These are phyloP conservation scores for Arthrobotrys iridis DNA, from an alignment of 2,329 filamentous ascomycete genomes.

Conservation along the genomic window DNA sequence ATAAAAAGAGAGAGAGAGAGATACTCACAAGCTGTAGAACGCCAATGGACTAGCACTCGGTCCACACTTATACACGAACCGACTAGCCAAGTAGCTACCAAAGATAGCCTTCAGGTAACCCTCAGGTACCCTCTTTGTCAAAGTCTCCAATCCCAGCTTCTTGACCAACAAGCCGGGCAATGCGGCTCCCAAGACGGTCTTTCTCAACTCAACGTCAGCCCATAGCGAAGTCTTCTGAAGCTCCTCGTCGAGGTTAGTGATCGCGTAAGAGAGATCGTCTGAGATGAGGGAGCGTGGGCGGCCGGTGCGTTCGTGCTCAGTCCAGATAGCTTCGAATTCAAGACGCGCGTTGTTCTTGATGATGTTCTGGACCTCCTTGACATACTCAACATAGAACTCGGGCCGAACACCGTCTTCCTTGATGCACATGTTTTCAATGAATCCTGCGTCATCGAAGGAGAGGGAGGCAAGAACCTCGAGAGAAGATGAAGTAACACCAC, in stretches of 20 bases:
- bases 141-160: conserved; percentile 89
- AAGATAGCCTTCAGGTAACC: conserved; percentile 95
- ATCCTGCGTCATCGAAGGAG: conserved; percentile 89
- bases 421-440: conserved; percentile 94
- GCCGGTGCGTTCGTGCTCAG: conserved; percentile 85
- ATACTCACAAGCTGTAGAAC: conserved; percentile 94
- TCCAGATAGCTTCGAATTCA: conserved; percentile 98
- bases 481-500: conserved; percentile 95
- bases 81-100: conserved; percentile 90
- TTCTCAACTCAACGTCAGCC: conserved; percentile 80
- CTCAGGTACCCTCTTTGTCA: conserved; percentile 85
- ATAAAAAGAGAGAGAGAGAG: neutral
- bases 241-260: conserved; percentile 96
- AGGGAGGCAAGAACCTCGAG: conserved; percentile 94
- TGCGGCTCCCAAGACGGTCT: conserved; percentile 82
- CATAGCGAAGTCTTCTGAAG: conserved; percentile 92
- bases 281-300: conserved; percentile 84
- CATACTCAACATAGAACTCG: conserved; percentile 91
- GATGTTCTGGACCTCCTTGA: conserved; percentile 87
- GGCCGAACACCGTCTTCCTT: conserved; percentile 78
- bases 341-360: conserved; percentile 91
- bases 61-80: conserved; percentile 96
- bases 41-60: conserved; percentile 94
- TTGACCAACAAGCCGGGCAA: conserved; percentile 83
- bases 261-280: conserved; percentile 88